These are phyloP conservation scores for Millerozyma acaciae DNA, from an alignment of 805 yeast genomes.

Conservation along the genomic window DNA sequence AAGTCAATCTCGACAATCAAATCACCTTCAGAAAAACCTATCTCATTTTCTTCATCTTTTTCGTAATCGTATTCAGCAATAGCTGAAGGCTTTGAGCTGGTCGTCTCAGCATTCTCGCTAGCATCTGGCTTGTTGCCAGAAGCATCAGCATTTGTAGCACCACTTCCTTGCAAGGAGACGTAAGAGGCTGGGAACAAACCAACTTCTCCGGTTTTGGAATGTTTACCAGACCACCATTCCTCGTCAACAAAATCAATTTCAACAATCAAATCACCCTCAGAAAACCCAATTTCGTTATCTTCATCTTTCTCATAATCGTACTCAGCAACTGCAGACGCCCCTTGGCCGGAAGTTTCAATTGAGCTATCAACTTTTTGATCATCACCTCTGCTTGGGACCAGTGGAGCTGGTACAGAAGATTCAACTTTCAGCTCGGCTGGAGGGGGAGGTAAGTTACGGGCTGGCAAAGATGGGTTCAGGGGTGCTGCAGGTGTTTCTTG, in stretches of 20 bases:
- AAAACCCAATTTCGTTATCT: slow-evolving; percentile 67
- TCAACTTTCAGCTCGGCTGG: slow-evolving; percentile 12
- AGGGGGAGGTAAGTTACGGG: slow-evolving; percentile 17
- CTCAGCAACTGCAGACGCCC: slow-evolving; percentile 64
- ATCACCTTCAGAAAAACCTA: slow-evolving; percentile 82
- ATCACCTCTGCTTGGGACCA: slow-evolving; percentile 12
- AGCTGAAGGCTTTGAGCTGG: slow-evolving; percentile 39
- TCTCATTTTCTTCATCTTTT: slow-evolving; percentile 89
- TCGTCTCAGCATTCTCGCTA: slow-evolving; percentile 13
- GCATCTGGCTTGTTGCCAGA: slow-evolving; percentile 8
- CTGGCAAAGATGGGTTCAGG: slow-evolving; percentile 10
- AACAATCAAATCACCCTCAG: slow-evolving; percentile 63
- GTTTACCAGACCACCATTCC: slow-evolving; percentile 63
- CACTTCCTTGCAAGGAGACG: slow-evolving; percentile 36
- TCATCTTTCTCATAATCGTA: slow-evolving; percentile 77
- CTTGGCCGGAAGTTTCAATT: slow-evolving; percentile 4
- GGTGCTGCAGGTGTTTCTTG: slow-evolving; percentile 6
- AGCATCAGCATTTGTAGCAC: slow-evolving; percentile 10
- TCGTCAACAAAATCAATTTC: slow-evolving; percentile 68
- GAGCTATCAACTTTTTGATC: slow-evolving; percentile 5
- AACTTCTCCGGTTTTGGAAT: slow-evolving; percentile 38
- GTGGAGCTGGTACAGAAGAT: slow-evolving; percentile 8
- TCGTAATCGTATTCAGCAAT: slow-evolving; percentile 76
- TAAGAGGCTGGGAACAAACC: slow-evolving; percentile 59
- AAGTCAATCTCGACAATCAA: slow-evolving; percentile 76